Conservation (phyloP, 73 alveolate genomes). For the Paramecium primaurelia region DNA sequence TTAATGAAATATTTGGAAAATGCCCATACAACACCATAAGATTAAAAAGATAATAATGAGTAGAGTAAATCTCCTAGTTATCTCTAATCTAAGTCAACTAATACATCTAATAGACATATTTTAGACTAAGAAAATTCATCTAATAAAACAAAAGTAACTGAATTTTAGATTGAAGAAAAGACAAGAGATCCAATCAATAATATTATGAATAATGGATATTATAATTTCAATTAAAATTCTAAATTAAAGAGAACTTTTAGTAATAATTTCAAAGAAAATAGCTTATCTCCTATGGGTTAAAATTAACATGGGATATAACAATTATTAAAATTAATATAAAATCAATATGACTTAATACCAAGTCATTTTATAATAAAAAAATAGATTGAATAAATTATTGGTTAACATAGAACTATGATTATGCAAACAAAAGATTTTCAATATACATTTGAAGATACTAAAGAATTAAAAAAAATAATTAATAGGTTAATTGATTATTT, state of each 20-base stretch:
- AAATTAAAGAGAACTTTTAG: background rate
- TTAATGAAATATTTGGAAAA: background rate
- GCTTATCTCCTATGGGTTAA: background rate
- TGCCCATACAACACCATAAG: constrained; percentile 9
- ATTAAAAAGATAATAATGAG: background rate
- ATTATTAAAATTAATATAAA: background rate
- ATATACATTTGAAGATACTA: background rate
- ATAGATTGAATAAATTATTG: background rate
- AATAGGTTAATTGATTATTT: background rate
- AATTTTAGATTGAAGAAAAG: background rate
- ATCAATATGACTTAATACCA: background rate
- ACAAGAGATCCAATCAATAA: background rate
- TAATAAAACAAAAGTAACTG: background rate
- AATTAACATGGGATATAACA: background rate
- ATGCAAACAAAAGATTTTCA: background rate
- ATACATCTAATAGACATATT: background rate
- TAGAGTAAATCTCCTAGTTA: background rate
- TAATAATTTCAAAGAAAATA: background rate
- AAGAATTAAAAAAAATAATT: background rate
- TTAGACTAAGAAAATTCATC: background rate
- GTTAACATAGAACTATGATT: background rate
- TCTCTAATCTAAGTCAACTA: constrained; percentile 24
- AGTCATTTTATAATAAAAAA: background rate
- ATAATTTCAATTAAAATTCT: background rate
- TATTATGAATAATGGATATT: background rate